Conservation (phyloP, 2,329 filamentous ascomycete species). For the Elsinoe arachidis region DNA sequence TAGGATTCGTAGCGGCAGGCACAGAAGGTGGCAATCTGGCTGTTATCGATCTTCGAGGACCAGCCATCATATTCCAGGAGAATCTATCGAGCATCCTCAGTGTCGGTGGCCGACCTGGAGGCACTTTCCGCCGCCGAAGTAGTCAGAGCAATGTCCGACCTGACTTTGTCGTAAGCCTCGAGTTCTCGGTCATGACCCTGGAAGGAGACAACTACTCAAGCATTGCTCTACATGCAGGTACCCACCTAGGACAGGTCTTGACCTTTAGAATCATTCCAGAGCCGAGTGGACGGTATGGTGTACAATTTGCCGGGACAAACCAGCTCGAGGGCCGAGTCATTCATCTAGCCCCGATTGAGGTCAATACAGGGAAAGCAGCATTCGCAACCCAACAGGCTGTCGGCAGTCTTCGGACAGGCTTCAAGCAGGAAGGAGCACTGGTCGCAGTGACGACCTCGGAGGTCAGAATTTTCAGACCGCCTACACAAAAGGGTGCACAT, state of each 20-base stretch:
- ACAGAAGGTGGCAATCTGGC: conserved; percentile 74
- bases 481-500: conserved; percentile 78
- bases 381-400: conserved; percentile 67
- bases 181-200: conserved; percentile 76
- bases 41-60: conserved; percentile 81
- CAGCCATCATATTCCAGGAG: conserved; percentile 69
- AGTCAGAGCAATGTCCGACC: conserved; percentile 39
- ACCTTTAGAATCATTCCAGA: conserved; percentile 87
- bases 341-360: conserved; percentile 68
- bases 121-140: conserved; percentile 56
- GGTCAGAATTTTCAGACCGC: conserved; percentile 80
- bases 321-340: conserved; percentile 61
- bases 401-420: conserved; percentile 64
- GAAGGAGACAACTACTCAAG: conserved; percentile 94
- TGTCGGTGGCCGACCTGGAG: conserved; percentile 63
- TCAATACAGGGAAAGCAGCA: conserved; percentile 67
- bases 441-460: conserved; percentile 67
- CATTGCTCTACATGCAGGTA: conserved; percentile 86
- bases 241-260: conserved; percentile 69
- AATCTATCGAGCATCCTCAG: conserved; percentile 59
- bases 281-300: conserved; percentile 59
- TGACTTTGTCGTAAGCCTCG: conserved; percentile 73
- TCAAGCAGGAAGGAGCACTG: conserved; percentile 69
- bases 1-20: conserved; percentile 82
- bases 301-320: conserved; percentile 59